These are phyloP conservation scores for Coemansia sp. DNA, from an alignment of 192 early-diverging fungal species.

Conservation along the genomic window DNA sequence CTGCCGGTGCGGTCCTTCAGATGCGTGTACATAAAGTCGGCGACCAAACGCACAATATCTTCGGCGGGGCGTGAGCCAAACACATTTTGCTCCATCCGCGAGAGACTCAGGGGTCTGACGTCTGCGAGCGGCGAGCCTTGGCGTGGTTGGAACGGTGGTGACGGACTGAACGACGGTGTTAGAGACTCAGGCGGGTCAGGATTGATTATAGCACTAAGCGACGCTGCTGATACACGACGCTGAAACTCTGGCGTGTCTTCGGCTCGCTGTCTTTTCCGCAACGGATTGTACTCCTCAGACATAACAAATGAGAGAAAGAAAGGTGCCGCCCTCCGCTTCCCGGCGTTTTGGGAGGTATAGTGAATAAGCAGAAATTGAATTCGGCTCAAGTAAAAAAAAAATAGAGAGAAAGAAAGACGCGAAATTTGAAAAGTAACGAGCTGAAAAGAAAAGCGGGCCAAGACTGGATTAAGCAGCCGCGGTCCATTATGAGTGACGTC, in stretches of 20 bases:
- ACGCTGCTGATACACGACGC: conserved; percentile 49
- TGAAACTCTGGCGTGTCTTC: conserved; percentile 33
- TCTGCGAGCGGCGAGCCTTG: not conserved
- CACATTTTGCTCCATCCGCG: conserved; percentile 61
- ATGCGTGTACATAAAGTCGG: conserved; percentile 65
- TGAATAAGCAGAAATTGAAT: conserved; percentile 3
- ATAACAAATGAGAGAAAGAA: conserved; percentile 1
- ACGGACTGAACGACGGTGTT: conserved; percentile 17
- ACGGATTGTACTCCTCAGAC: conserved; percentile 11
- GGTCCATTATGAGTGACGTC: no score
- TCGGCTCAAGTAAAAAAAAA: not conserved
- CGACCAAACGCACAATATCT: conserved; percentile 64
- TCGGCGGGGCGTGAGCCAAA: conserved; percentile 64
- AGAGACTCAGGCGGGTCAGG: conserved; percentile 29
- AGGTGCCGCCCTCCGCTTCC: not conserved
- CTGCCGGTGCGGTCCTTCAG: conserved; percentile 45
- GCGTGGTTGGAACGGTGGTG: conserved; percentile 28
- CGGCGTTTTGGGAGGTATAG: not conserved
- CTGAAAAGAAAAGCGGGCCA: no score
- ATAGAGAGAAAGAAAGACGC: not conserved
- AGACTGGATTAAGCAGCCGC: no score
- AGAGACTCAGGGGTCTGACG: conserved; percentile 25
- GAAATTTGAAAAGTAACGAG: not conserved
- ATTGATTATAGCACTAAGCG: conserved; percentile 48
- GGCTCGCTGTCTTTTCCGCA: conserved; percentile 45